phyloP scores from a whole-genome alignment of 768 basidiomycete genomes.

The Stropharia rugosoannulata region DNA sequence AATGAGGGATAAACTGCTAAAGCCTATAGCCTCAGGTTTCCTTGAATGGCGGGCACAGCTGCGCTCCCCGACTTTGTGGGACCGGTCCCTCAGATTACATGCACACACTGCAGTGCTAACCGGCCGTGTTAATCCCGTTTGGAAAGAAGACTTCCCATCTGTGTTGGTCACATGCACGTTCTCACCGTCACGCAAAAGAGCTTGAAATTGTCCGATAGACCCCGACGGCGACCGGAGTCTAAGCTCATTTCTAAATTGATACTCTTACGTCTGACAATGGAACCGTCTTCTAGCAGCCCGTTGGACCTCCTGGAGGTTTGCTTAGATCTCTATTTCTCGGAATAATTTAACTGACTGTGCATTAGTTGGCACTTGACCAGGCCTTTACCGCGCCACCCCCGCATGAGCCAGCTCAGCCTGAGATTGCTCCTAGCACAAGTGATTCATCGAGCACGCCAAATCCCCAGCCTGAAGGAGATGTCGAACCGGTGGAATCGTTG shows the following conservation, averaged over 20 bases:
- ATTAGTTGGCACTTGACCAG: slow-evolving; percentile 31
- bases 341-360: slow-evolving; percentile 1
- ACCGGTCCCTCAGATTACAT: too few relatives aligned
- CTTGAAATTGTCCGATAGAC: slow-evolving; percentile 1
- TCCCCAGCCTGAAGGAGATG: slow-evolving; percentile 1
- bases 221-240: neutral
- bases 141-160: slow-evolving; percentile 3
- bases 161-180: slow-evolving; percentile 2
- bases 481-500: slow-evolving; percentile 9
- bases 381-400: slow-evolving; percentile 29
- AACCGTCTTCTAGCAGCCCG: slow-evolving; percentile 10
- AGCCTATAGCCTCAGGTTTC: too few relatives aligned
- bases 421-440: slow-evolving; percentile 4
- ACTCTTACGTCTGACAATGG: slow-evolving; percentile 4
- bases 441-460: neutral
- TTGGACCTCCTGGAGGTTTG: slow-evolving; percentile 32
- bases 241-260: neutral
- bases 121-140: neutral
- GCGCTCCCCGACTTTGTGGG: too few relatives aligned
- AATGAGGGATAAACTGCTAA: too few relatives aligned
- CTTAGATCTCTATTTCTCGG: neutral
- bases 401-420: slow-evolving; percentile 12
- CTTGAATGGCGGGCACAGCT: too few relatives aligned
- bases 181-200: neutral
- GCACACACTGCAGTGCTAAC: neutral